These are phyloP conservation scores for Zasmidium angulare DNA, from an alignment of 2,329 filamentous ascomycete species.

Conservation along the genomic window DNA sequence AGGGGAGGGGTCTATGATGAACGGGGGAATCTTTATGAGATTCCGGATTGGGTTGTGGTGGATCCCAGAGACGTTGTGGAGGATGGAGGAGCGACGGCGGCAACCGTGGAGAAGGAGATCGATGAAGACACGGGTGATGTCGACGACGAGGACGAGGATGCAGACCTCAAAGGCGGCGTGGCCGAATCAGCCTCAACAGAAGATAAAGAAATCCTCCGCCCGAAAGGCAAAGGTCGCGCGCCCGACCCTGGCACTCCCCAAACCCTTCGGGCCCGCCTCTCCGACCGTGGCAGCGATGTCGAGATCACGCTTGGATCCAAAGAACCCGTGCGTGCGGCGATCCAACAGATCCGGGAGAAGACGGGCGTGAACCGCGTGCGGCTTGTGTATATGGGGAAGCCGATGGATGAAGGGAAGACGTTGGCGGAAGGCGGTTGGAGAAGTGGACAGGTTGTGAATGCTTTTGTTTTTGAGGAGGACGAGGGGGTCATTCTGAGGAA, in stretches of 20 bases:
- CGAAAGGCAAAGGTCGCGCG: conserved; percentile 36
- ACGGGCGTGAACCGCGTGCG: conserved; percentile 64
- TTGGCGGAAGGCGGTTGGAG: conserved; percentile 73
- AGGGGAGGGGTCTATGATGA: conserved; percentile 45
- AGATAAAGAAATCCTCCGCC: background rate
- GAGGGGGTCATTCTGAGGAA: conserved; percentile 1
- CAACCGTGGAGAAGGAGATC: conserved; percentile 27
- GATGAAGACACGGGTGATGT: conserved; percentile 28
- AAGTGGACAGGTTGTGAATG: conserved; percentile 73
- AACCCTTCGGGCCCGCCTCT: conserved; percentile 39
- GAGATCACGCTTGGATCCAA: conserved; percentile 36
- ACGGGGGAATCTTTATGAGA: conserved; percentile 43
- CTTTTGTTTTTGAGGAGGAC: conserved; percentile 54
- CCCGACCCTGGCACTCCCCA: conserved; percentile 30
- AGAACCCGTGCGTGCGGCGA: conserved; percentile 63
- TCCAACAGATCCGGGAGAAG: conserved; percentile 63
- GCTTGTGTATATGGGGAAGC: conserved; percentile 77
- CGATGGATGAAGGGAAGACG: conserved; percentile 67
- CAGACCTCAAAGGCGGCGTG: background rate
- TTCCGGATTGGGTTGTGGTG: conserved; percentile 47
- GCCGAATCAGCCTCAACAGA: background rate
- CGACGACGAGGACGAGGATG: conserved; percentile 2
- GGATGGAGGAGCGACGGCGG: conserved; percentile 23
- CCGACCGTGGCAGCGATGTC: conserved; percentile 40
- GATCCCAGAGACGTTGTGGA: conserved; percentile 44